A percentile compares a stretch with the other conserved stretches of the same genome.
These are phyloP conservation scores for Leptomonas pyrrhocoris DNA, from an alignment of 208 protist species.

Conservation along the genomic window DNA sequence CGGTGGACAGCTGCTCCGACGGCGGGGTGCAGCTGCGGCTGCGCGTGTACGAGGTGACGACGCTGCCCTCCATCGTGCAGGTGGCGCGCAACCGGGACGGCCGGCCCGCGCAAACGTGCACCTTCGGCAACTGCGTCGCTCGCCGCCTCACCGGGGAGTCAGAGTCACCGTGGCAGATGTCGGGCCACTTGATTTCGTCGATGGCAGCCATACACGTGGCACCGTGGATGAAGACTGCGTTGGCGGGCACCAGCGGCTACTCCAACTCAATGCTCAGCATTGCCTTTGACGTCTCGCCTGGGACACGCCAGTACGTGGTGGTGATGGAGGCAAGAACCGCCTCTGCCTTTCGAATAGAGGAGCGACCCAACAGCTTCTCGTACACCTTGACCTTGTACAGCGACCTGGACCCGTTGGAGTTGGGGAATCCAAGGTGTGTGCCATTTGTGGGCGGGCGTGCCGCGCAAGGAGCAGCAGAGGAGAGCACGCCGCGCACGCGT, in stretches of 20 bases:
- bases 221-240: constrained; percentile 20
- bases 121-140: constrained; percentile 61
- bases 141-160: constrained; percentile 55
- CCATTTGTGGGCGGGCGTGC: background rate
- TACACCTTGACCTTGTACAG: constrained; percentile 78
- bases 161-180: constrained; percentile 28
- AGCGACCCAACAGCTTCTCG: constrained; percentile 25
- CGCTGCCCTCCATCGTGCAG: constrained; percentile 66
- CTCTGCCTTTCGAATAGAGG: too few relatives aligned
- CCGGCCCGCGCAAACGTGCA: constrained; percentile 43
- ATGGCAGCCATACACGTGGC: background rate
- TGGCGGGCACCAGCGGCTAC: constrained; percentile 44
- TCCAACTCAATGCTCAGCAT: constrained; percentile 52
- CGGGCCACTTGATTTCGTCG: background rate
- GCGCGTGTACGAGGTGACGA: constrained; percentile 68
- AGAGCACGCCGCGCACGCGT: background rate
- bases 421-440: constrained; percentile 9
- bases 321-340: constrained; percentile 43
- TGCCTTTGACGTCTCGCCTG: constrained; percentile 75
- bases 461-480: background rate
- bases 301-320: constrained; percentile 62
- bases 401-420: constrained; percentile 36
- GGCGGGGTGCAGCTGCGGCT: constrained; percentile 41
- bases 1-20: constrained; percentile 9
- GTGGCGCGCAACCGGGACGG: constrained; percentile 1